Base-by-base conservation (phyloP, 805 yeast species). In the Metschnikowia cerradonensis region DNA sequence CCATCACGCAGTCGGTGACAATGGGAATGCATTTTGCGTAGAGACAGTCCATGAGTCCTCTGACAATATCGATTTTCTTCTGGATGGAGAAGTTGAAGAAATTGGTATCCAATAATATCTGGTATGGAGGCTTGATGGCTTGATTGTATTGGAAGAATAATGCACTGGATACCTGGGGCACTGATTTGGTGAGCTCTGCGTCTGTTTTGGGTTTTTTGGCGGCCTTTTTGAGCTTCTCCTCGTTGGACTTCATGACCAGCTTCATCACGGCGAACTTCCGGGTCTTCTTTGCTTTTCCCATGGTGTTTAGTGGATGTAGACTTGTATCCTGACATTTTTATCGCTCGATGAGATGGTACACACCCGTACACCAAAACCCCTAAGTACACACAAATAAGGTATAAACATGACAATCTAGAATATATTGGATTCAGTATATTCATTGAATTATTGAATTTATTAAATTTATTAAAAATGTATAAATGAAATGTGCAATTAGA, bases 241-340 rank as follows among this genome's bases (percentile, higher is more conserved):
- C 96, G 58, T 86, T 88, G 57, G 85, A 75, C 57, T 82, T 81
- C 50, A 91, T 70, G 32, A 91, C 83, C 53, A 96, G 83, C 71
- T 94, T 94, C 52, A 89, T 91, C 48, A 82, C 82, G n/a, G 96
- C 96, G 64, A 92, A 90, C 86, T 91, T 90, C 79, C 98, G 82
- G 11, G 98, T 92, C 72, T 94, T 94, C 75, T 87, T 90, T 32
- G 96, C 96, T 68, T 90, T 94, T 53, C 98, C 98, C 99, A 94
- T 92, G 49, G 45, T 38, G 51, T 35, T 30, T 46, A 33, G 17
- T 7, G 8, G 13, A 13, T 32, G 10, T 22, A 4, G 23, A 11
- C 30, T 26, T 26, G 30, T 20, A 5, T 10, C 30, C 30, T 33
- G 36, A 26, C 20, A 42, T n/a, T 32, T 32, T 42, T 23, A 34